Conservation (phyloP, 2,329 filamentous ascomycete genomes). For the Blastomyces silverae region DNA sequence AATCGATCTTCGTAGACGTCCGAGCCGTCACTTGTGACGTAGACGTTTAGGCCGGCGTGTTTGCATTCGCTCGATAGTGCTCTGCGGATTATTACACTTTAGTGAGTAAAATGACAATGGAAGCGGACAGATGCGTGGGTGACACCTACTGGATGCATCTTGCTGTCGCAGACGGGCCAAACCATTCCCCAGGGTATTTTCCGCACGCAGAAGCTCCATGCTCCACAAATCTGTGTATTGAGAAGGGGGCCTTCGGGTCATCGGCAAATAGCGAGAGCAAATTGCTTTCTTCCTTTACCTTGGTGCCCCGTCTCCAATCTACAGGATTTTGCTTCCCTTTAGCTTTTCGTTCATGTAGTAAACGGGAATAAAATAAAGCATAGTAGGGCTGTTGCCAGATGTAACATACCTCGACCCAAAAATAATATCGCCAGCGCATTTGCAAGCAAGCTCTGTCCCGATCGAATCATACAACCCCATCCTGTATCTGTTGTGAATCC, state of each 20-base stretch:
- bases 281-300: constrained; percentile 55
- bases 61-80: constrained; percentile 63
- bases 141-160: constrained; percentile 76
- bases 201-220: constrained; percentile 82
- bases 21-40: constrained; percentile 79
- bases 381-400: not conserved
- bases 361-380: not conserved
- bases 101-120: not conserved
- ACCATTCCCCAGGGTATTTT: constrained; percentile 96
- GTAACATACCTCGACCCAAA: constrained; percentile 64
- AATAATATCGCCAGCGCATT: constrained; percentile 69
- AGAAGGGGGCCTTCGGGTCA: constrained; percentile 77
- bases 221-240: constrained; percentile 87
- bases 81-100: constrained; percentile 43
- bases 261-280: constrained; percentile 83
- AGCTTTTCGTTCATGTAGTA: constrained; percentile 17
- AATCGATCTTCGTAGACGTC: constrained; percentile 92
- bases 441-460: constrained; percentile 84
- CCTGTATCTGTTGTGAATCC: constrained; percentile 91
- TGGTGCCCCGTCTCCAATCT: constrained; percentile 65
- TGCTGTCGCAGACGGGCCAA: constrained; percentile 93
- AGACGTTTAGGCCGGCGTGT: constrained; percentile 64
- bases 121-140: not conserved
- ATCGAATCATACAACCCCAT: constrained; percentile 98
- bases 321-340: constrained; percentile 17